Base-by-base conservation (phyloP, 352 stramenopile species). In the Globisporangium echinulatum region DNA sequence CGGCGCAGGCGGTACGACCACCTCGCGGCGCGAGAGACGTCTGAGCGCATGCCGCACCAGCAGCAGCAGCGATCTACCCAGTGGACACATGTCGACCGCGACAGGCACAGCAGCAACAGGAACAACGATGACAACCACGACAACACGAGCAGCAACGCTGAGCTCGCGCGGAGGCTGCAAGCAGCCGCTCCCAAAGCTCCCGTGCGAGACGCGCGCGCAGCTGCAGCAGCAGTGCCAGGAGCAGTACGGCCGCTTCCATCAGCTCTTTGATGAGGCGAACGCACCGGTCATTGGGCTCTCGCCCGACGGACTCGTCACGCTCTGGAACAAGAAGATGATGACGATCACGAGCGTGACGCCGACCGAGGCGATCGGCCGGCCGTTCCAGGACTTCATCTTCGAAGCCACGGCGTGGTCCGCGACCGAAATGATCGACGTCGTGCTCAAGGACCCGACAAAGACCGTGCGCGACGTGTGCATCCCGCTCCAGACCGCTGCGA, bases 311-410 rank as follows among this genome's bases (percentile, higher is more conserved):
- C 56, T 50, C 59, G 68, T 91, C n/a, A 71, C 77, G 53, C 69
- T 87, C 49, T 91, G 81, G 81, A 91, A 91, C 68, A 52, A 77
- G 14, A 81, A 79, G 61, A 63, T 88, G 42, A 68, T 64, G 48
- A 52, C 72, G 44, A 64, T 84, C 49, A 79, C 74, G 40, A 74
- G 67, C n/a, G 49, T 77, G 9, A 49, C 52, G 15, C 17, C 63
- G 17, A 60, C 33, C 9, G 57, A 74, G 25, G 72, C 83, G 2
- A 15, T 79, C n/a, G 70, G 67, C 4, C 53, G 52, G 8, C 63
- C 69, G 0, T 57, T 90, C 19, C 50, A 72, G 25, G 72, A 87
- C 17, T 64, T 84, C 1, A 53, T 75, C 59, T 51, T 55, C 48
- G 60, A 59, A 36, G 49, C 64, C 49, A 66, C 71, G 15, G 56